Evolutionary conservation across 148 eudicot species (phyloP).

Genomic region (Nyssa sinensis): DNA sequence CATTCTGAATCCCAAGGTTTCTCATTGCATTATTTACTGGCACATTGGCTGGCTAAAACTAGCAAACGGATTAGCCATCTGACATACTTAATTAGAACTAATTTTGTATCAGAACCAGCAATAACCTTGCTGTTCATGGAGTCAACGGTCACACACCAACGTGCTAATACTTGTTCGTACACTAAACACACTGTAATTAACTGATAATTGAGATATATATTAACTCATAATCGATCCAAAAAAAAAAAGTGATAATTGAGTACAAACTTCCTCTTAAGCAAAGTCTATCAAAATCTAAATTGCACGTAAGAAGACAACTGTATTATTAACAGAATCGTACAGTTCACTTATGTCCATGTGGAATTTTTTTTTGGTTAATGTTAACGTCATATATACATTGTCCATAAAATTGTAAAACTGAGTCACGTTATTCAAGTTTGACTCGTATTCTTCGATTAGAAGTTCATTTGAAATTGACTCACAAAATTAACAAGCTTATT

Average conservation of each 20-base stretch:
- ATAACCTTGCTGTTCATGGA: background rate
- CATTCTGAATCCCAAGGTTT: too few relatives aligned
- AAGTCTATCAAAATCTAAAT: background rate
- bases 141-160: background rate
- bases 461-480: too few relatives aligned
- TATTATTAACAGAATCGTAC: background rate
- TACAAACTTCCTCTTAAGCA: background rate
- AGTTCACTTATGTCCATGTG: background rate
- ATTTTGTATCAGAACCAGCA: background rate
- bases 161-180: background rate
- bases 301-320: slow-evolving; percentile 14
- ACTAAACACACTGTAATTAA: background rate
- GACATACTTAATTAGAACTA: background rate
- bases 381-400: too few relatives aligned
- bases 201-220: background rate
- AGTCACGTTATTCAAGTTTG: too few relatives aligned
- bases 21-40: background rate
- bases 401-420: too few relatives aligned
- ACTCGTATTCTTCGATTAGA: too few relatives aligned
- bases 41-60: slow-evolving; percentile 21
- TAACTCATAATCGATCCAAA: too few relatives aligned
- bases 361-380: too few relatives aligned
- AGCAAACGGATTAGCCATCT: background rate
- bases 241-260: too few relatives aligned
- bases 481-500: too few relatives aligned